These are phyloP conservation scores for Mycena maculata DNA, from an alignment of 768 basidiomycete genomes.

Conservation along the genomic window DNA sequence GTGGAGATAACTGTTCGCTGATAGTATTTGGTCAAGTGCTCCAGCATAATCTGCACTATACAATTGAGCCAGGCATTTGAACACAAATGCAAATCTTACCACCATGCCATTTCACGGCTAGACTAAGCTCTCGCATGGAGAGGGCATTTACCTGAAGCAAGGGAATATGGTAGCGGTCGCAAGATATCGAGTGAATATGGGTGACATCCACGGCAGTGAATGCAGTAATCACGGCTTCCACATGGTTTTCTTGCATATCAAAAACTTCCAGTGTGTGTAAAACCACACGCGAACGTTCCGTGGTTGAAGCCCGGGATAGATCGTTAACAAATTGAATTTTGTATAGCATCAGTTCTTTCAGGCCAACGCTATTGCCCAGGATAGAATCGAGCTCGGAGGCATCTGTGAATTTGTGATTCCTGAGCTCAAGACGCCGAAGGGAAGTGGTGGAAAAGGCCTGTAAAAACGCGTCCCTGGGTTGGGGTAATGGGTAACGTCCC, in stretches of 20 bases:
- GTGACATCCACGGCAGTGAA: slow-evolving; percentile 8
- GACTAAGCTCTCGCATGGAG: not conserved
- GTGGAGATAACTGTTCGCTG: not conserved
- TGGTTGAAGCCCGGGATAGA: not conserved
- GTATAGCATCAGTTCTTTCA: not conserved
- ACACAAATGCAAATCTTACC: not conserved
- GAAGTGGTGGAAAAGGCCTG: not conserved
- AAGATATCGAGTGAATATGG: not conserved
- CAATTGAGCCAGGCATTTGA: no score
- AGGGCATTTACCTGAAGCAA: not conserved
- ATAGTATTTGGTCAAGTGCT: not conserved
- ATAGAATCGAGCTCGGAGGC: not conserved
- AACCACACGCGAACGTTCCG: not conserved
- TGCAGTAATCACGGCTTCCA: not conserved
- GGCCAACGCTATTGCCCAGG: not conserved
- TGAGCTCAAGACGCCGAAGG: slow-evolving; percentile 1
- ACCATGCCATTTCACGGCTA: no score
- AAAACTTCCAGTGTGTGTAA: not conserved
- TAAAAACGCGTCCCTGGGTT: not conserved
- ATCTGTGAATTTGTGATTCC: not conserved
- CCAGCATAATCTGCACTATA: no score
- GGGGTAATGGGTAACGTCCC: not conserved
- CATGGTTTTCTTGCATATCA: not conserved
- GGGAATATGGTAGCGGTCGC: no score
- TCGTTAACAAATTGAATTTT: not conserved